Base-by-base conservation (phyloP, 1,284 basidiomycete species). In the Mycena sp. region DNA sequence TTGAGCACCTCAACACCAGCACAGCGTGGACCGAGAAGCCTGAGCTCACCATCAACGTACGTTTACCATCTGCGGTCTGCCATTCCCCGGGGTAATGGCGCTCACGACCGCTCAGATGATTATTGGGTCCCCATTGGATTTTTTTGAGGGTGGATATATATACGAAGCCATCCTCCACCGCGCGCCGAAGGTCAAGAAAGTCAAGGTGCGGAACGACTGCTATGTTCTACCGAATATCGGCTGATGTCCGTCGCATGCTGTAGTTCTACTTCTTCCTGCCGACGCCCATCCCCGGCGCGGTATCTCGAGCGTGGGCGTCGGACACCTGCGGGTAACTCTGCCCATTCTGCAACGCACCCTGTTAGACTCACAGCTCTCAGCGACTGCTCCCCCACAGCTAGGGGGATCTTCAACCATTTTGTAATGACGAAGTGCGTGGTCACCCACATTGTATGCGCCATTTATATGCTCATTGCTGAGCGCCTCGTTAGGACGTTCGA, bases 1-100 rank as follows among this genome's bases (percentile, higher is more conserved):
- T 78, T 23, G 74, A 78, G 44, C 61, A 67, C 7, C 54, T 77
- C 29, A 71, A 76, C 41, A 50, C 40, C 1, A 67, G 68, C 16
- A 68, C 73, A 11, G 43, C 60, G 2, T 78, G 76, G 75, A 76
- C 74, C 6, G 67, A 37, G 29, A 62, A 62, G 48, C 25, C 44
- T 16, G 25, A 28, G 32, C 50, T 63, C 41, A 48, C 21, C 48
- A 55, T 58, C 23, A 35, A 55, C 29, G 60, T 62, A 40, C 50
- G 59, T 37, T 45, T 11, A 28, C 9, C 16, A n/a, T 25, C 25
- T 3, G 3, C 29, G n/a, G 2, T 46, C 23, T 11, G 30, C 9
- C 26, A 40, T 28, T 19, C 12, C 17, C n/a, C 23, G 19, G 28
- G 0, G 32, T 35, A 35, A 35, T 35, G 40, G 40, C 19, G n/a